These are phyloP conservation scores for Linnemannia exigua DNA, from an alignment of 192 early-diverging fungal species.

Conservation along the genomic window DNA sequence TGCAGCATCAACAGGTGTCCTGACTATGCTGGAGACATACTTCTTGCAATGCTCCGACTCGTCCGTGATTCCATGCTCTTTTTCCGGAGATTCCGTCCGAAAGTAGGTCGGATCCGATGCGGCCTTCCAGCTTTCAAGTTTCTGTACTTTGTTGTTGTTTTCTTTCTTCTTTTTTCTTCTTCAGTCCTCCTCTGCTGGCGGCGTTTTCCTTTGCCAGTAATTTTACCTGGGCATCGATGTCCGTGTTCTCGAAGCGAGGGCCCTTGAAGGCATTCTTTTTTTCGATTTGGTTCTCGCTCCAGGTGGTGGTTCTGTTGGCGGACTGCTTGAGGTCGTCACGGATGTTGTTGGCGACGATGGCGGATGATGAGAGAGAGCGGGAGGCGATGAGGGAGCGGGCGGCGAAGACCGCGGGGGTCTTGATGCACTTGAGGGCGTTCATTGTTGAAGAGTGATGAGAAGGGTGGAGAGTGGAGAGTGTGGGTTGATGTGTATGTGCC, in stretches of 20 bases:
- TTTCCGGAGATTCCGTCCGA: background rate
- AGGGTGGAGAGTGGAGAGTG: background rate
- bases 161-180: background rate
- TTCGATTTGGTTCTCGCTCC: slow-evolving; percentile 84
- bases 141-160: background rate
- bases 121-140: background rate
- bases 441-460: slow-evolving; percentile 11
- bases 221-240: slow-evolving; percentile 82
- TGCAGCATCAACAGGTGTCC: background rate
- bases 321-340: slow-evolving; percentile 74
- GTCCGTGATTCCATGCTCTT: background rate
- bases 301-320: slow-evolving; percentile 78
- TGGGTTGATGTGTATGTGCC: background rate
- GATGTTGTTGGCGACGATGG: slow-evolving; percentile 34
- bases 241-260: slow-evolving; percentile 89
- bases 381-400: slow-evolving; percentile 21
- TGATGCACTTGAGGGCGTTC: slow-evolving; percentile 56
- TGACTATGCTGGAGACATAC: background rate
- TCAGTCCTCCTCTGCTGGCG: background rate
- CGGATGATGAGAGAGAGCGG: slow-evolving; percentile 37
- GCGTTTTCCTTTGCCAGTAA: background rate
- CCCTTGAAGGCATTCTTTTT: slow-evolving; percentile 78
- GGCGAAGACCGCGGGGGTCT: slow-evolving; percentile 25
- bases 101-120: background rate
- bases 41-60: background rate